Evolutionary conservation across 2,329 filamentous ascomycete species (phyloP).

Genomic region (Aureobasidium lini): DNA sequence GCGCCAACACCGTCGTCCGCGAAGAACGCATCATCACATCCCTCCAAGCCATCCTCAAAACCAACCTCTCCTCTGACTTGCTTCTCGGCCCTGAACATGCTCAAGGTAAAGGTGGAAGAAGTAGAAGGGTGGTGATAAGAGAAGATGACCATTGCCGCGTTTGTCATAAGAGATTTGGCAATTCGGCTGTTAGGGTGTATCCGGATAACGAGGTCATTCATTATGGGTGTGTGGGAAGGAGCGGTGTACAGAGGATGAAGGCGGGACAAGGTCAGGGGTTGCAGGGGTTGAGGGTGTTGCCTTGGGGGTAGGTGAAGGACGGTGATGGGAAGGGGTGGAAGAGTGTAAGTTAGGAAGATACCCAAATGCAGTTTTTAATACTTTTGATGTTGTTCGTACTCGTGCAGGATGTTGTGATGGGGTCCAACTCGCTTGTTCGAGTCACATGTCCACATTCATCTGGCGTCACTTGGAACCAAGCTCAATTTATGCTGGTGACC

Average conservation of each 20-base stretch:
- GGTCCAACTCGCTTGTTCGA: no score
- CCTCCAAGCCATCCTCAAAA: slow-evolving; percentile 69
- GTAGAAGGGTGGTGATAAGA: slow-evolving; percentile 66
- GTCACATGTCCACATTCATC: no score
- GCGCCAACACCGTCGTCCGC: slow-evolving; percentile 73
- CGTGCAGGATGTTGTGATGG: no score
- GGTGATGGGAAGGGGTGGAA: no score
- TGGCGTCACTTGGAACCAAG: no score
- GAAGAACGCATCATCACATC: slow-evolving; percentile 70
- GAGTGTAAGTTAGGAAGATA: no score
- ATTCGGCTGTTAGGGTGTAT: slow-evolving; percentile 83
- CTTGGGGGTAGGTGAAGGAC: slow-evolving; percentile 13
- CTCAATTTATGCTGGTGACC: no score
- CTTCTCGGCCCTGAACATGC: slow-evolving; percentile 64
- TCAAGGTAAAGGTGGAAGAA: slow-evolving; percentile 44
- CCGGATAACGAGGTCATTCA: slow-evolving; percentile 55
- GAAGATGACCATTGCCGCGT: slow-evolving; percentile 88
- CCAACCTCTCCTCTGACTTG: slow-evolving; percentile 66
- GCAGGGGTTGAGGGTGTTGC: slow-evolving; percentile 14
- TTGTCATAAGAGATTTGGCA: slow-evolving; percentile 86
- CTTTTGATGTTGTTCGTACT: no score
- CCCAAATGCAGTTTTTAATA: no score
- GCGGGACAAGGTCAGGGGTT: slow-evolving; percentile 11
- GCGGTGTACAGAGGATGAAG: slow-evolving; percentile 14
- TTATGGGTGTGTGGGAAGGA: slow-evolving; percentile 37